These are phyloP conservation scores for Durotheca rogersii DNA, from an alignment of 495 filamentous ascomycete species.

Conservation along the genomic window DNA sequence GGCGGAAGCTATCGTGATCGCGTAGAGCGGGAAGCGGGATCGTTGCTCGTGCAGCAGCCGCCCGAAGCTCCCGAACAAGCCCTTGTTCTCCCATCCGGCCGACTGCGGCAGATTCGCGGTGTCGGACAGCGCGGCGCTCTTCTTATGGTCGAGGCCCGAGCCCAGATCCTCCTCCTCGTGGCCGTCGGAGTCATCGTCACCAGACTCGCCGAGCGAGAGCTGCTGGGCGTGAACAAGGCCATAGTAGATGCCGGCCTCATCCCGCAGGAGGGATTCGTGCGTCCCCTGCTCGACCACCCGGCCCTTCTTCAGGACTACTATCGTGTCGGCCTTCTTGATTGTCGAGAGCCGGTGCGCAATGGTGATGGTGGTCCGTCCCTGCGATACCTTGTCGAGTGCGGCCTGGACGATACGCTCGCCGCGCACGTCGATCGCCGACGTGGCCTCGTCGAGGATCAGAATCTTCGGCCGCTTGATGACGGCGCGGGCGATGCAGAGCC, in stretches of 20 bases:
- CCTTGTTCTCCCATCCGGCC: slow-evolving; percentile 37
- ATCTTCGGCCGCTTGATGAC: slow-evolving; percentile 73
- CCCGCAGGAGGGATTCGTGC: slow-evolving; percentile 64
- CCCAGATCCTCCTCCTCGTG: slow-evolving; percentile 45
- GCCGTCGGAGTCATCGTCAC: slow-evolving; percentile 30
- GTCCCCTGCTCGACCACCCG: slow-evolving; percentile 68
- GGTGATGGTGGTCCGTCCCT: slow-evolving; percentile 73
- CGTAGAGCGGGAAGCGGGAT: slow-evolving; percentile 40
- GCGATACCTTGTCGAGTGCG: slow-evolving; percentile 66
- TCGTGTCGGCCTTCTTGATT: slow-evolving; percentile 68
- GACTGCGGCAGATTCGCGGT: slow-evolving; percentile 16
- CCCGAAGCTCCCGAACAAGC: slow-evolving; percentile 48
- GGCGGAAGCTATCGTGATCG: slow-evolving; percentile 38
- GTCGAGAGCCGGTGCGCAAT: slow-evolving; percentile 73
- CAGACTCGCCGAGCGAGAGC: slow-evolving; percentile 40
- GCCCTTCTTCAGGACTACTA: slow-evolving; percentile 64
- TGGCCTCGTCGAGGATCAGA: slow-evolving; percentile 83
- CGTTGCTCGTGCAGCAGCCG: slow-evolving; percentile 49
- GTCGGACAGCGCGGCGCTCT: slow-evolving; percentile 46
- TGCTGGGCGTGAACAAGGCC: slow-evolving; percentile 59
- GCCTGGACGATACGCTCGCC: slow-evolving; percentile 71
- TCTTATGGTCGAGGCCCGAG: slow-evolving; percentile 45
- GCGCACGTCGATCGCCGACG: slow-evolving; percentile 72
- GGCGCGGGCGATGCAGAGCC: slow-evolving; percentile 69
- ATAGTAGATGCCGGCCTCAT: slow-evolving; percentile 57